Evolutionary conservation across 208 protist genomes (phyloP).

Genomic region (Tritrichomonas musculus): DNA sequence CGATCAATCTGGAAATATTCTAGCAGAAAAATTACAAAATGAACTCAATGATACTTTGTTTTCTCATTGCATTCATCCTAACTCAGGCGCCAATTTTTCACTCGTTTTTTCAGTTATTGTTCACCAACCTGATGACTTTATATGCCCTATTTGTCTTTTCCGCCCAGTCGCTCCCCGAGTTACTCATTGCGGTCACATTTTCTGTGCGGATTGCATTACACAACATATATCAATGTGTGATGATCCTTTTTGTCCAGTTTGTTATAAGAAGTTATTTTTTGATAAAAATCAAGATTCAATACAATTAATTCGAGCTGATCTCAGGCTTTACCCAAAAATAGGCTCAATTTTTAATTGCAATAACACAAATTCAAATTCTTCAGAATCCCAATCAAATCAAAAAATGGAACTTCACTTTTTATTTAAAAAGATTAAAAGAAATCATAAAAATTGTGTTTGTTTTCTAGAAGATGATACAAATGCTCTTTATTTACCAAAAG

Average conservation of each 20-base stretch:
- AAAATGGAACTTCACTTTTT: not conserved
- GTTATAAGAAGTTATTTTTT: not conserved
- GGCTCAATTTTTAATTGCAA: not conserved
- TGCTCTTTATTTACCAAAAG: not conserved
- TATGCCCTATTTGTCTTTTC: conserved; percentile 23
- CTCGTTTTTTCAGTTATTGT: not conserved
- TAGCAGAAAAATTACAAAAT: not conserved
- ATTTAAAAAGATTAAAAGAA: not conserved
- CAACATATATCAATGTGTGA: not conserved
- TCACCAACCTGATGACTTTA: not conserved
- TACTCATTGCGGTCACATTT: conserved; percentile 21
- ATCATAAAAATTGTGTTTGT: not conserved
- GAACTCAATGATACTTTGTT: not conserved
- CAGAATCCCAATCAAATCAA: no score
- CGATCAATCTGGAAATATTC: no score
- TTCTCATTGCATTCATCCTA: not conserved
- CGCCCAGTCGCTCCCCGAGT: not conserved
- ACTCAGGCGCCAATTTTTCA: not conserved
- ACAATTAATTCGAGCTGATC: not conserved
- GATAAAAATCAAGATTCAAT: no score
- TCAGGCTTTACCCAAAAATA: not conserved
- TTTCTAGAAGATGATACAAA: not conserved
- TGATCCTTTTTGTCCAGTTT: not conserved
- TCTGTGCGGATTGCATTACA: not conserved
- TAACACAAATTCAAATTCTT: no score